Evolutionary conservation across 106 monocot genomes (phyloP), one percentile per base, ranked within the genome.

Genomic region (Apostasia shenzhenica): DNA sequence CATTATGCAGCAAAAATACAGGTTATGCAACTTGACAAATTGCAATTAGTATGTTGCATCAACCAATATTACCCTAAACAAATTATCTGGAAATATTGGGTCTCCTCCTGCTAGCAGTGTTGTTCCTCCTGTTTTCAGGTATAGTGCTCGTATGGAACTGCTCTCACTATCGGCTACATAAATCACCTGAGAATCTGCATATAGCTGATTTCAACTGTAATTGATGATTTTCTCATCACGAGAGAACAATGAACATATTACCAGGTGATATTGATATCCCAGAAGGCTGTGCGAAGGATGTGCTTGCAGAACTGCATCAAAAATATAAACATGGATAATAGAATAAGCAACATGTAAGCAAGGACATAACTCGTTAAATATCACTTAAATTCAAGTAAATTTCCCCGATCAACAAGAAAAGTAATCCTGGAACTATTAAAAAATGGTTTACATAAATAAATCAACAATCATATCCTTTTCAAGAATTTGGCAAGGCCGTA

Each of bases 101-200:
- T 97, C 97, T 10, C 97, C 97, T 66, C 97, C 97, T 68, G 97
- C 97, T 58, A 92, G 76, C 76, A 92, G 79, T 70, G 68, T 89
- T 59, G 97, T 87, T 50, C 92, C 92, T 68, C 97, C 92, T 46
- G 97, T 85, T 78, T 80, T 89, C 74, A 92, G 56, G 79, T 97
- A 78, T 79, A 97, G 75, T 61, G 71, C 81, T 78, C 97, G 76
- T 79, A 97, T 90, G 65, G 97, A 97, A 77, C 97, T 97, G 79
- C 97, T 97, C 74, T 97, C 97, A 82, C 97, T 97, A 79, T 97
- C 97, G 75, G 97, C 97, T 57, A 97, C 81, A 77, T 85, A 89
- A 40, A 87, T 2, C 55, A 87, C 89, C 49, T 73, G 76, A 61
- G 85, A 67, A 75, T 83, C 92, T 97, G 80, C 61, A 67, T 8